Percentiles rank a stretch among this genome's conserved stretches.
Evolutionary conservation across 2,329 filamentous ascomycete species (phyloP).

Genomic region (Colletotrichum lindemuthianum): DNA sequence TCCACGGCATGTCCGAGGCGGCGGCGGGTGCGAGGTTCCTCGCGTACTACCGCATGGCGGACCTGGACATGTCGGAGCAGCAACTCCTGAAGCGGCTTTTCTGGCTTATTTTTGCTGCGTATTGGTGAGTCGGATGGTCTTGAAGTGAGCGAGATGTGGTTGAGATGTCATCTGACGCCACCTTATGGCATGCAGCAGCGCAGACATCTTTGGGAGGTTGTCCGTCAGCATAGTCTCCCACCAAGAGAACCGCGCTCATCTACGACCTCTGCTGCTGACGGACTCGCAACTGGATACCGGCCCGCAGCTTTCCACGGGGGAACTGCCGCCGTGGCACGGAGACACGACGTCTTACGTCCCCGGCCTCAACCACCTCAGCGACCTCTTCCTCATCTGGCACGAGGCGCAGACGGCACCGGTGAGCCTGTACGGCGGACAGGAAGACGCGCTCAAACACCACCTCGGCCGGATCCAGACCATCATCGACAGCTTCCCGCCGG

Average conservation of each 20-base stretch:
- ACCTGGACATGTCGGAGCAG: conserved; percentile 40
- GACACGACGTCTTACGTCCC: conserved; percentile 45
- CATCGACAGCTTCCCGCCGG: conserved; percentile 45
- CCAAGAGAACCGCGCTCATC: conserved; percentile 39
- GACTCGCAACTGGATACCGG: conserved; percentile 45
- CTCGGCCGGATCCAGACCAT: conserved; percentile 42
- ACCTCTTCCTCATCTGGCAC: conserved; percentile 49
- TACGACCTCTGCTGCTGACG: conserved; percentile 41
- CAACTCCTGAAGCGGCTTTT: conserved; percentile 47
- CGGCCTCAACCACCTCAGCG: conserved; percentile 45
- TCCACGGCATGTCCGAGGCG: conserved; percentile 40
- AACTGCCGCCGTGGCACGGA: conserved; percentile 44
- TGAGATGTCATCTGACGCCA: background rate
- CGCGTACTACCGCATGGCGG: conserved; percentile 41
- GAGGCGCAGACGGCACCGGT: conserved; percentile 38
- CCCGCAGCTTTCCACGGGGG: conserved; percentile 20
- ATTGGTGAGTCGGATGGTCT: conserved; percentile 17
- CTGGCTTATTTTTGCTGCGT: conserved; percentile 45
- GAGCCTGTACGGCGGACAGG: conserved; percentile 24
- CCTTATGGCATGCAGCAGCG: conserved; percentile 38
- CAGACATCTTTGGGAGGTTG: conserved; percentile 43
- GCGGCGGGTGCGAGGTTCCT: conserved; percentile 44
- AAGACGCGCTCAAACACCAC: conserved; percentile 26
- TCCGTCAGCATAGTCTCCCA: conserved; percentile 41
- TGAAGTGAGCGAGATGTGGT: no score